Conservation (phyloP, 305 asterid species). For the Coffea humblotiana region DNA sequence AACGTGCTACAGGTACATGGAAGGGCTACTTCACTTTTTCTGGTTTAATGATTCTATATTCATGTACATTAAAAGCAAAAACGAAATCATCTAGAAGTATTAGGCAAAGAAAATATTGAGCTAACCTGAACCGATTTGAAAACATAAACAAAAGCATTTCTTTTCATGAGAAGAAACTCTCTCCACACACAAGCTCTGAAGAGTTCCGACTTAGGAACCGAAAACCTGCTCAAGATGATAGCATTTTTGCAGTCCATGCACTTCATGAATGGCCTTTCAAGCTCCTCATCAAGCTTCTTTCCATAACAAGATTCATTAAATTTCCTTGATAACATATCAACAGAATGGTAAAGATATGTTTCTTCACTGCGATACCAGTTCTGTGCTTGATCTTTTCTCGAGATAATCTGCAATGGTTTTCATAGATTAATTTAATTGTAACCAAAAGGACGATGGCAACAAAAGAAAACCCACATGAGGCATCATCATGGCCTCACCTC, state of each 20-base stretch:
- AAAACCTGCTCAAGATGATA: constrained; percentile 43
- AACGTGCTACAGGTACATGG: neutral
- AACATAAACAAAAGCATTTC: constrained; percentile 57
- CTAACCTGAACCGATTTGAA: constrained; percentile 69
- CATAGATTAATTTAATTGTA: neutral
- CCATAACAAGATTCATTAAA: constrained; percentile 47
- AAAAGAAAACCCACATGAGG: neutral
- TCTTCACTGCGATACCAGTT: constrained; percentile 51
- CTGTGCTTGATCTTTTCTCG: constrained; percentile 71
- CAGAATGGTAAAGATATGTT: constrained; percentile 46
- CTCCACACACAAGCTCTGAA: constrained; percentile 67
- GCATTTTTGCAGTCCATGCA: constrained; percentile 48
- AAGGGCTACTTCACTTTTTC: neutral
- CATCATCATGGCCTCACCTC: constrained; percentile 35
- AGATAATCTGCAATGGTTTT: constrained; percentile 53
- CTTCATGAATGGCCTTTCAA: constrained; percentile 50
- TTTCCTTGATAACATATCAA: constrained; percentile 47
- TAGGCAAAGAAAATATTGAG: neutral
- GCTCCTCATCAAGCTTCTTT: constrained; percentile 43
- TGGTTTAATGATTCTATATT: neutral
- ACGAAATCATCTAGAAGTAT: neutral
- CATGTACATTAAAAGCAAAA: neutral
- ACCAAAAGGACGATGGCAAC: neutral
- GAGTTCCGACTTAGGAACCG: constrained; percentile 65
- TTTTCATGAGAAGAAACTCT: constrained; percentile 66